Evolutionary conservation across 805 yeast genomes (phyloP).

Genomic region (Candida caryicola): DNA sequence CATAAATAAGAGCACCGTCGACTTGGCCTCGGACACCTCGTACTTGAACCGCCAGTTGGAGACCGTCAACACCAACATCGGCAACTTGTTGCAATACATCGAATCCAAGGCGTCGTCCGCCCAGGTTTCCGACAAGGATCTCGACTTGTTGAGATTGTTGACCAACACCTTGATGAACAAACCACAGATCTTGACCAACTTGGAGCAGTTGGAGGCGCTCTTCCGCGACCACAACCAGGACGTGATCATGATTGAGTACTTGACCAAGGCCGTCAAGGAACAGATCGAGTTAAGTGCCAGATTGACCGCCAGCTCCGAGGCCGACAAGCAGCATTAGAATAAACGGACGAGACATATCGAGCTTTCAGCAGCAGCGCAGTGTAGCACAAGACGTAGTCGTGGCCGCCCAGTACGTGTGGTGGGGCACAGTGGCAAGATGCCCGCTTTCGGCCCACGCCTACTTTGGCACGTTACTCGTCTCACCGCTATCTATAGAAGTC

Average conservation of each 20-base stretch:
- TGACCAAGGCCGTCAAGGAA: constrained; percentile 79
- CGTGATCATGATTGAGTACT: constrained; percentile 73
- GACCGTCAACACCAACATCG: constrained; percentile 46
- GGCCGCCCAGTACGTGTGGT: too few species aligned
- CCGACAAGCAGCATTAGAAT: constrained; percentile 13
- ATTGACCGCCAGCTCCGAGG: constrained; percentile 37
- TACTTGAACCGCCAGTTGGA: constrained; percentile 46
- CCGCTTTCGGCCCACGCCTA: too few species aligned
- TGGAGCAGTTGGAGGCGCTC: constrained; percentile 53
- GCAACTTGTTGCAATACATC: constrained; percentile 48
- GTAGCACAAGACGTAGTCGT: too few species aligned
- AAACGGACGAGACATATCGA: neutral
- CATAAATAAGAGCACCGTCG: constrained; percentile 26
- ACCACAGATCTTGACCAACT: constrained; percentile 47
- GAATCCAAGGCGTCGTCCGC: constrained; percentile 34
- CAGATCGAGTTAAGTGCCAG: constrained; percentile 79
- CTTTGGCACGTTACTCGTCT: too few species aligned
- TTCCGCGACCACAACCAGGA: constrained; percentile 77
- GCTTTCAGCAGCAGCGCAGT: too few species aligned
- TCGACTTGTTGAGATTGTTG: constrained; percentile 64
- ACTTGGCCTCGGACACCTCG: constrained; percentile 35
- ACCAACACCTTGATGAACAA: constrained; percentile 54
- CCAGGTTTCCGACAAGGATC: constrained; percentile 45
- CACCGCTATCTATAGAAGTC: too few species aligned
- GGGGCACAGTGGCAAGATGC: too few species aligned